Base-by-base conservation (phyloP, 352 stramenopile genomes). In the Globisporangium spiculum region DNA sequence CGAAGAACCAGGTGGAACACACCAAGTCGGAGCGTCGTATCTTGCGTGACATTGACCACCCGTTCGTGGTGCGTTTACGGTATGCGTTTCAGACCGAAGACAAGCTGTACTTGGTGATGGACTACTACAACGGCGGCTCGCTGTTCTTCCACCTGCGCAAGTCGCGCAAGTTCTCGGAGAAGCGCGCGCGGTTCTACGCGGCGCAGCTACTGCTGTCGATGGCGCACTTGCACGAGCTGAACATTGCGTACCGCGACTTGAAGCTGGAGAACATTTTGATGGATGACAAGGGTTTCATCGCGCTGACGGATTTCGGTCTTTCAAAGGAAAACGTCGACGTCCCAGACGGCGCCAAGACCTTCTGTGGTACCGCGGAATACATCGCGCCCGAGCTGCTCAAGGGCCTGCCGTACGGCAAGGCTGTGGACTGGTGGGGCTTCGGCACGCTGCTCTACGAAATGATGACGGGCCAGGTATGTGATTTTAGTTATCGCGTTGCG, bases 221-320 rank as follows among this genome's bases (percentile, higher is more conserved):
- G 78, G 87, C 89, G 26, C 94, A 98, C 70, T 73, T 98, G 60
- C 94, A 98, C 84, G 85, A 96, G 53, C 82, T 97, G 32, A 96
- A 97, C 74, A 97, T 98, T 64, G 92, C 91, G 32, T 98, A 98
- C 75, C 87, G 94, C 69, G 94, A 98, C 72, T 71, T 98, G n/a
- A 98, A 98, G 81, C 83, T 97, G 14, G 94, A 98, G 70, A 98
- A 98, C 78, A 94, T 98, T 67, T 70, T 98, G 24, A 97, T 98
- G 89, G 94, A 98, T 67, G 86, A 95, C 69, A 91, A 97, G 75
- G 93, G 94, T 8, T 97, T 98, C 69, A 94, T 98, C 60, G 83
- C 91, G 12, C 77, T 98, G 16, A 97, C 92, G 53, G 92, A 98
- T 70, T 98, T 98, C 62, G 94, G 94, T 36, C 74, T 98, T 3